These are phyloP conservation scores for Echeveria elegans DNA, from an alignment of 164 flowering plant genomes.

Conservation along the genomic window DNA sequence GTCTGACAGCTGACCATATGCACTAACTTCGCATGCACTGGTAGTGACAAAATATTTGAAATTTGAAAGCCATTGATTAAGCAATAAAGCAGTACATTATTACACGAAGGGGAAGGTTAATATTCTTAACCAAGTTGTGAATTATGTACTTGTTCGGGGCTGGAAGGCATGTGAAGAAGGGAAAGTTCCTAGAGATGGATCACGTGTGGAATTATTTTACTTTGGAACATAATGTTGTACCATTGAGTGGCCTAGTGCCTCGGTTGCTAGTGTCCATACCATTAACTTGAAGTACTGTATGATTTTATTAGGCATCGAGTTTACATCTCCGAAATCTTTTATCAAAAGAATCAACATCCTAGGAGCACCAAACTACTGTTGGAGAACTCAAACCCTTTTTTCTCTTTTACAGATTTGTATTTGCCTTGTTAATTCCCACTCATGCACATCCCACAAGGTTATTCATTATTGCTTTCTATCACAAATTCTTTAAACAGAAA, in stretches of 20 bases:
- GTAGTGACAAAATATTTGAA: not conserved
- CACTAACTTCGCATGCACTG: not conserved
- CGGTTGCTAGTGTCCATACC: not conserved
- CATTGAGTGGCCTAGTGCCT: not conserved
- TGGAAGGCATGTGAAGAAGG: not conserved
- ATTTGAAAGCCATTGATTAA: not conserved
- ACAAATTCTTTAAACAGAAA: not conserved
- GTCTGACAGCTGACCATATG: not conserved
- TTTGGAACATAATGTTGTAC: not conserved
- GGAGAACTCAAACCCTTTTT: not conserved
- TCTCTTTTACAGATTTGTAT: not conserved
- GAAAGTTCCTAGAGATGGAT: not conserved
- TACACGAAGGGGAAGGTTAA: not conserved
- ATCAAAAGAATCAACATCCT: constrained; percentile 7
- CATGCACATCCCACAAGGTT: not conserved
- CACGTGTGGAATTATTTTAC: constrained; percentile 1
- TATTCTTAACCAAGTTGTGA: not conserved
- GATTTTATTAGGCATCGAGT: not conserved
- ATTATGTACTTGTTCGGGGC: not conserved
- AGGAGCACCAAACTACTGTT: constrained; percentile 3
- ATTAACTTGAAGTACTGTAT: not conserved
- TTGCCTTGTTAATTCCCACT: not conserved
- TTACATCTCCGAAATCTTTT: not conserved
- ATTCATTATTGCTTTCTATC: not conserved
- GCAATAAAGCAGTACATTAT: not conserved